Conservation (phyloP, 495 filamentous ascomycete species). For the Ramalina peruviana region DNA sequence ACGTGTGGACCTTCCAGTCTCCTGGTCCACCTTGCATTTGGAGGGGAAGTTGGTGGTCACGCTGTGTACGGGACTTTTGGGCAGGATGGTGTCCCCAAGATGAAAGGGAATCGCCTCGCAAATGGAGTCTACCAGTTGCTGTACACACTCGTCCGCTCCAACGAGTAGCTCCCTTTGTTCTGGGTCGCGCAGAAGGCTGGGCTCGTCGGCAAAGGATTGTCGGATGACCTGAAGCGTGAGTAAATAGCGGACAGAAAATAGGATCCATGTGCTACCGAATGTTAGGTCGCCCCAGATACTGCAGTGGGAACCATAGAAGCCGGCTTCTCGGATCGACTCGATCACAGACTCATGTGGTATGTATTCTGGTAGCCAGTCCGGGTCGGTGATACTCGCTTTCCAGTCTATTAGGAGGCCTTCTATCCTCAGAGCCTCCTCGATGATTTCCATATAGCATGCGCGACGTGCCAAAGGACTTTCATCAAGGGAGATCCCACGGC, state of each 20-base stretch:
- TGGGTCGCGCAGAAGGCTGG: neutral
- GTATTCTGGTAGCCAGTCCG: slow-evolving; percentile 6
- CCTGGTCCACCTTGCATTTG: neutral
- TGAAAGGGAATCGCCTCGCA: slow-evolving; percentile 7
- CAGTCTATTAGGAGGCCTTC: slow-evolving; percentile 2
- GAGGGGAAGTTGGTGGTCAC: slow-evolving; percentile 2
- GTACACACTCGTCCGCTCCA: neutral
- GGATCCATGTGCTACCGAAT: slow-evolving; percentile 2
- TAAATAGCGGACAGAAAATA: slow-evolving; percentile 7
- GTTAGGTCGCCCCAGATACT: slow-evolving; percentile 4
- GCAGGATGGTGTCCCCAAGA: slow-evolving; percentile 2
- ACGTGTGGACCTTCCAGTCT: neutral
- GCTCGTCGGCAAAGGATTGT: slow-evolving; percentile 8
- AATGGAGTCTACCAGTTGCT: slow-evolving; percentile 2
- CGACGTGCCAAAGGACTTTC: neutral
- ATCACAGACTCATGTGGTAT: neutral
- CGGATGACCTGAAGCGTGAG: slow-evolving; percentile 9
- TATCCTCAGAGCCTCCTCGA: slow-evolving; percentile 1
- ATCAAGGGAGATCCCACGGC: neutral
- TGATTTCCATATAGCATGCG: slow-evolving; percentile 1
- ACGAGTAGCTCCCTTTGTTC: slow-evolving; percentile 1
- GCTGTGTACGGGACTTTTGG: slow-evolving; percentile 4
- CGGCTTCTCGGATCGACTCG: slow-evolving; percentile 5
- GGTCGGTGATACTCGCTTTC: slow-evolving; percentile 5
- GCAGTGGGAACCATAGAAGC: slow-evolving; percentile 8